Base-by-base conservation (phyloP, 371 early-diverging fungal species). In the Parasitella parasitica region DNA sequence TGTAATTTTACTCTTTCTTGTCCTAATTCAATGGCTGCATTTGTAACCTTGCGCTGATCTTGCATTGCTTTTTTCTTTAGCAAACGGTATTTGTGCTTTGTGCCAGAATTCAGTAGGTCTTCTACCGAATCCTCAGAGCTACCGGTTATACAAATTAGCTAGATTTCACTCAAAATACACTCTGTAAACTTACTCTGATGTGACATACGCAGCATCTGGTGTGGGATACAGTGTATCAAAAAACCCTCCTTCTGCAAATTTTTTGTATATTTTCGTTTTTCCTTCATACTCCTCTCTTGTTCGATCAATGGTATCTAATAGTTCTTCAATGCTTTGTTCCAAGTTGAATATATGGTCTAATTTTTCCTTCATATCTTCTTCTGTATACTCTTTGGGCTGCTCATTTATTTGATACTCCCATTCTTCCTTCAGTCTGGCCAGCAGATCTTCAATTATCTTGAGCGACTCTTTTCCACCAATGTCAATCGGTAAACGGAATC, bases 191-290 rank as follows among this genome's bases (percentile, higher is more conserved):
- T 66, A 77, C 77, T 74, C 75, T 38, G 78, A 77, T 32, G 57
- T 24, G 8, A 22, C 18, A 49, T 22, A 57, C 34, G 54, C 51
- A 48, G 28, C 56, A 30, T 30, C 26, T 32, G 53, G 51, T 18
- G 59, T 49, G n/a, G 59, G 71, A 66, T 41, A 66, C 32, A 28
- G 61, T 9, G 66, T 64, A 48, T 80, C 78, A 74, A 77, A 80
- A 50, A 80, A 80, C 0, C 70, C 71, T 5, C 81, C 78, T 36
- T 71, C 36, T 18, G 71, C 70, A 71, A 68, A 80, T 15, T 62
- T 57, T 56, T 66, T 59, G 57, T 76, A 76, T 1, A 76, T 71
- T 30, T 66, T 39, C 7, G 68, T 69, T 13, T 72, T 72, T 24
- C 64, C 66, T 18, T 76, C 76, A 49, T 61, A 71, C 22, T 71